A percentile compares a stretch with the other conserved stretches of the same genome.
Conservation (phyloP, 768 basidiomycete species). For the Tricholoma matsutake region DNA sequence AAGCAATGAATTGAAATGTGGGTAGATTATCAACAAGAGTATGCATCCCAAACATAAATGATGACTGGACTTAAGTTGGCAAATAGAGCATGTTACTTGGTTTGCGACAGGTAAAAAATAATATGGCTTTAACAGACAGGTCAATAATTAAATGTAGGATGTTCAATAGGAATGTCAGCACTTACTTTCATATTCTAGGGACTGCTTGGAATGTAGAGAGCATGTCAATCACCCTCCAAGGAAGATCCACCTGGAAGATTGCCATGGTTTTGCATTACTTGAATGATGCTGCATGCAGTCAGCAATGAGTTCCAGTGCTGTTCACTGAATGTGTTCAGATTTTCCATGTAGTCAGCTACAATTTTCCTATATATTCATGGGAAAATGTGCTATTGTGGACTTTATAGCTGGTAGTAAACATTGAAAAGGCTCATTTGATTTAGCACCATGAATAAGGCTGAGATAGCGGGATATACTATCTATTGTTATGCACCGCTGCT, state of each 20-base stretch:
- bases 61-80: no score
- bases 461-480: not conserved
- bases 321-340: not conserved
- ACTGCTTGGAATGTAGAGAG: not conserved
- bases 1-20: not conserved
- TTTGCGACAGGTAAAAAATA: no score
- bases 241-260: not conserved
- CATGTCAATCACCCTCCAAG: not conserved
- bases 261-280: not conserved
- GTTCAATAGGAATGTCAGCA: not conserved
- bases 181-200: not conserved
- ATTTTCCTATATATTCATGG: not conserved
- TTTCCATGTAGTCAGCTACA: not conserved
- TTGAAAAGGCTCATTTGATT: not conserved
- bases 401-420: not conserved
- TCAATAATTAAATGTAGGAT: not conserved
- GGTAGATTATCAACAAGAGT: no score
- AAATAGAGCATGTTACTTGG: no score
- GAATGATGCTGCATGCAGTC: not conserved
- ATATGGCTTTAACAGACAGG: no score
- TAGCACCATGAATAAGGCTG: not conserved
- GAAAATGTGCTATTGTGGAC: not conserved
- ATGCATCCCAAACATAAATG: no score
- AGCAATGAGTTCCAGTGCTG: not conserved
- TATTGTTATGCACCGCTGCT: not conserved